A percentile compares a stretch with the other conserved stretches of the same genome.
phyloP scores from a whole-genome alignment of 2,329 filamentous ascomycete genomes.

The Exserohilum turcica region DNA sequence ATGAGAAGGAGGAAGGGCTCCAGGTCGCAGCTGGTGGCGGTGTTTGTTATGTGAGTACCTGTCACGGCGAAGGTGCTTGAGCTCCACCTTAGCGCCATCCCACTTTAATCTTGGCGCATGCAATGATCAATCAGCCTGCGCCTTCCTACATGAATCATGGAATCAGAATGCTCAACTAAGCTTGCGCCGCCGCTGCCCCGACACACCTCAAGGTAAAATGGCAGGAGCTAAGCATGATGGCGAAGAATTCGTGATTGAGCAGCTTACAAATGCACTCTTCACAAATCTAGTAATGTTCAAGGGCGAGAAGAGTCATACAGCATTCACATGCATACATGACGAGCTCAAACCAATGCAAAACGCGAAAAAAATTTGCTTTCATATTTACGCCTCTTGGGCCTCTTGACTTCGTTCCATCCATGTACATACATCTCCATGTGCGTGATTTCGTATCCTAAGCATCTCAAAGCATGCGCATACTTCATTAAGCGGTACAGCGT shows the following conservation, averaged over 20 bases:
- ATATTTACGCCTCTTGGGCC: not conserved
- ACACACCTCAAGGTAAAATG: too few relatives aligned
- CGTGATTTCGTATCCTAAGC: not conserved
- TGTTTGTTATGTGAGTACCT: slow-evolving; percentile 22
- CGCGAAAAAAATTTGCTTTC: not conserved
- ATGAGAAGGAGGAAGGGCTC: not conserved
- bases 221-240: too few relatives aligned
- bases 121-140: slow-evolving; percentile 4
- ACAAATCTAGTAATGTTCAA: too few relatives aligned
- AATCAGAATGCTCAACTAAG: too few relatives aligned
- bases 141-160: too few relatives aligned
- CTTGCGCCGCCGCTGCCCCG: too few relatives aligned
- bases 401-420: not conserved
- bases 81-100: slow-evolving; percentile 22
- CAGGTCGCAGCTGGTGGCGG: slow-evolving; percentile 20
- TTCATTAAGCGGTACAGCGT: slow-evolving; percentile 1
- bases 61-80: slow-evolving; percentile 29
- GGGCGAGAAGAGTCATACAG: too few relatives aligned
- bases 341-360: too few relatives aligned
- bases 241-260: too few relatives aligned
- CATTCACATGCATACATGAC: too few relatives aligned
- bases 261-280: too few relatives aligned
- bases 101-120: slow-evolving; percentile 21
- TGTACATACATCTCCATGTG: not conserved
- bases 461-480: not conserved